Evolutionary conservation across 768 basidiomycete species (phyloP), one percentile per base, ranked within the genome.

Genomic region (Leucocoprinus leucothites): DNA sequence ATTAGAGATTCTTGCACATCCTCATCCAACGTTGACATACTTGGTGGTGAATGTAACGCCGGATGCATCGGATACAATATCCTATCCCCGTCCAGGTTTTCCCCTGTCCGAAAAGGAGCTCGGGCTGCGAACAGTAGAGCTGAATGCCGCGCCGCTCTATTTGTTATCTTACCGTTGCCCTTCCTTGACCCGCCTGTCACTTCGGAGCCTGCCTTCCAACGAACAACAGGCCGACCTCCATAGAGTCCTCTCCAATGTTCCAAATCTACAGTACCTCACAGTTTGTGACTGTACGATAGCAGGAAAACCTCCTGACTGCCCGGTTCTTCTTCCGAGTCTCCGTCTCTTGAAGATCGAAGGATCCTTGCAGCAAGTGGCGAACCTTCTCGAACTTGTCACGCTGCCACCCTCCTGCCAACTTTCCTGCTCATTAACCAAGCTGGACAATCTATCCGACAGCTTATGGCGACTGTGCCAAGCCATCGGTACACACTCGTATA

Each of bases 121-220:
- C 1, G 65, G 62, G 16, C 64, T 76, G 48, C 64, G 56, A 41
- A 68, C 70, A 51, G 57, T 74, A 51, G 72, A 76, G 55, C 57
- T 76, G 18, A 69, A 64, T 34, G 61, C 68, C 34, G 60, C 69
- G 6, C 75, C 75, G 13, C 67, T 76, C 25, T 68, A 70, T 54
- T 67, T 76, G 28, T 57, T 75, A 7, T 72, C 70, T 6, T 57
- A 66, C 28, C 69, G 72, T 19, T 76, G 65, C 58, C 71, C 63
- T 8, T 65, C 64, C n/a, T 59, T 76, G 26, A 71, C 65, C 18
- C 61, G 68, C 44, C 57, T 76, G 16, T 70, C 69, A 46, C 66
- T 76, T 56, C 63, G 71, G 56, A 60, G 74, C 58, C 62, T 74
- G 47, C 73, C 72, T 1, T 60, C 64, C 26, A 69, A 67, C 16